Conservation (phyloP, 2,329 filamentous ascomycete species). For the Neospermospora avenae region DNA sequence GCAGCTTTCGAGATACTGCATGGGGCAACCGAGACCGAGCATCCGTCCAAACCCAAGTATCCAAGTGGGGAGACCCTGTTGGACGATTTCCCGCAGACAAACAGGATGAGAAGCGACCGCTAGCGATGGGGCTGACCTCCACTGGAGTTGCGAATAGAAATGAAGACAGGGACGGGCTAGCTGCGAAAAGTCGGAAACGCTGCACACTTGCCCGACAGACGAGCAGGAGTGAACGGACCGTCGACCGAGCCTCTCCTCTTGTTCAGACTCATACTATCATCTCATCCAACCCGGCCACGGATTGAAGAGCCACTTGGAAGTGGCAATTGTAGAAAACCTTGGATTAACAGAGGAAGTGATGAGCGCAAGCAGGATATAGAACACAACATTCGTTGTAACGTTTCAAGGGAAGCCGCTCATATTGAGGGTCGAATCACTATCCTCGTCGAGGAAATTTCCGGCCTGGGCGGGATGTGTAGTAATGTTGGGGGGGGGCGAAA, state of each 20-base stretch:
- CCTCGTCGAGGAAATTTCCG: not conserved
- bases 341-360: not conserved
- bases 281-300: not conserved
- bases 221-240: constrained; percentile 26
- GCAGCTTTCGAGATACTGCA: constrained; percentile 7
- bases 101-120: constrained; percentile 3
- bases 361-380: not conserved
- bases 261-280: not conserved
- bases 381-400: not conserved
- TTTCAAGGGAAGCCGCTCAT: not conserved
- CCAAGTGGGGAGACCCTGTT: constrained; percentile 12
- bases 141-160: not conserved
- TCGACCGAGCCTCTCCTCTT: constrained; percentile 22
- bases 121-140: not conserved
- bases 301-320: constrained; percentile 1
- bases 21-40: constrained; percentile 21
- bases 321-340: not conserved
- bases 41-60: constrained; percentile 11
- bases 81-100: constrained; percentile 16
- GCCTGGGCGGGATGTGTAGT: not conserved
- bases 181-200: constrained; percentile 1
- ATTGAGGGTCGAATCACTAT: not conserved
- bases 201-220: not conserved
- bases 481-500: constrained; percentile 1
- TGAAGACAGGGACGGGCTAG: not conserved